phyloP scores from a whole-genome alignment of 805 yeast species.

The Wickerhamomyces tratensis region DNA sequence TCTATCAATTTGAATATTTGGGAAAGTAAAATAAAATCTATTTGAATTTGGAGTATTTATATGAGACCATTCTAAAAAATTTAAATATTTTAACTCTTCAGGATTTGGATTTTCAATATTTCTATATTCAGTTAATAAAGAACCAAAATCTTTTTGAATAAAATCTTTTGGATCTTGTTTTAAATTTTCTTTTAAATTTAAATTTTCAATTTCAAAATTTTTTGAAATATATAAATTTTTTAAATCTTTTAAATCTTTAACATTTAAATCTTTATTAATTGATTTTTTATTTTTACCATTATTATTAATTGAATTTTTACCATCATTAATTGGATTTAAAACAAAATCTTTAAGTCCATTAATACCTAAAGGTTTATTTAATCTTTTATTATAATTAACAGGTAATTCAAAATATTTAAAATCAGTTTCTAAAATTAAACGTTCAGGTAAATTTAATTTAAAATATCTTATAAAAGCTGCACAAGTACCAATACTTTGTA shows the following conservation, averaged over 20 bases:
- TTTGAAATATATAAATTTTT: constrained; percentile 2
- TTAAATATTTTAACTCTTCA: constrained; percentile 15
- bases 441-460: constrained; percentile 19
- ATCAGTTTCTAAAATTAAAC: constrained; percentile 18
- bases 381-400: constrained; percentile 10
- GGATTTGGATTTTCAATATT: constrained; percentile 6
- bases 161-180: constrained; percentile 9
- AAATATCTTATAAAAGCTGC: constrained; percentile 18
- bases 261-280: background rate
- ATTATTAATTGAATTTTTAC: background rate
- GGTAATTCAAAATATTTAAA: constrained; percentile 17
- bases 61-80: constrained; percentile 16
- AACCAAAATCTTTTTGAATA: constrained; percentile 9
- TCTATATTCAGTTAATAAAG: constrained; percentile 6
- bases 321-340: constrained; percentile 1
- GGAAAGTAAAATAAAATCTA: constrained; percentile 18
- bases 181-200: constrained; percentile 5
- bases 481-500: constrained; percentile 18
- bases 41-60: constrained; percentile 13
- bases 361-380: constrained; percentile 10
- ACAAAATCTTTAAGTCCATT: constrained; percentile 8
- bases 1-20: constrained; percentile 14
- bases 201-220: constrained; percentile 3
- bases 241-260: background rate
- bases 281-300: constrained; percentile 2